Percentiles rank a stretch among this genome's conserved stretches.
These are phyloP conservation scores for Hypoxylon perforatum DNA, from an alignment of 495 filamentous ascomycete genomes.

Conservation along the genomic window DNA sequence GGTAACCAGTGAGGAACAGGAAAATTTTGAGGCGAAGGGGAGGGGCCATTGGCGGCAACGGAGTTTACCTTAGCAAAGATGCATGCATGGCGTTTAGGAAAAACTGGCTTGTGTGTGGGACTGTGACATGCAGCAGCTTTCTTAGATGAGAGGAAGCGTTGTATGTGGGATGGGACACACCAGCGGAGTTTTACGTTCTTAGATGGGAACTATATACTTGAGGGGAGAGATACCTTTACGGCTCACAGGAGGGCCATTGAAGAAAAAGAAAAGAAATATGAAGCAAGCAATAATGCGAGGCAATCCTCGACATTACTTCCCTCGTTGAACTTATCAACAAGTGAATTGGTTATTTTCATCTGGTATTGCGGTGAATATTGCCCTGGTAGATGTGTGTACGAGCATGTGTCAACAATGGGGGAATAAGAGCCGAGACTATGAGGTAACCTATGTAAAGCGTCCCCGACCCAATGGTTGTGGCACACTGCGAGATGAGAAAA, in stretches of 20 bases:
- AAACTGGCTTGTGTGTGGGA: constrained; percentile 35
- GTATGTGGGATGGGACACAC: constrained; percentile 25
- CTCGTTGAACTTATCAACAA: constrained; percentile 2
- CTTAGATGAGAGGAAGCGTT: constrained; percentile 28
- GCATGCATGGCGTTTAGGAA: constrained; percentile 49
- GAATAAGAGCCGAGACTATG: not conserved
- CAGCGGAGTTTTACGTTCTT: constrained; percentile 38
- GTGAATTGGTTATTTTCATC: not conserved
- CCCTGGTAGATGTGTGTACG: constrained; percentile 18
- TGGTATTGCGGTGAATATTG: not conserved
- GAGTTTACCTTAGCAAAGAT: constrained; percentile 40
- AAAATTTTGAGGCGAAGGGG: constrained; percentile 5
- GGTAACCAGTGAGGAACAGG: constrained; percentile 8
- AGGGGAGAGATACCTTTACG: constrained; percentile 24
- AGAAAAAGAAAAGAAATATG: constrained; percentile 18
- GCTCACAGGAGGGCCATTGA: constrained; percentile 13
- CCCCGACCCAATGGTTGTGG: not conserved
- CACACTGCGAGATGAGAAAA: constrained; percentile 4
- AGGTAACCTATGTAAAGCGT: not conserved
- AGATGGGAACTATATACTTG: constrained; percentile 25
- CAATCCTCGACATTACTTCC: constrained; percentile 10
- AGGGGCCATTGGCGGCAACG: constrained; percentile 24
- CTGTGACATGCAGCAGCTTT: constrained; percentile 24
- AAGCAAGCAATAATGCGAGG: constrained; percentile 14
- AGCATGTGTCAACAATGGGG: constrained; percentile 7